Evolutionary conservation across 2,329 filamentous ascomycete species (phyloP).

Genomic region (Colletotrichum orbiculare): DNA sequence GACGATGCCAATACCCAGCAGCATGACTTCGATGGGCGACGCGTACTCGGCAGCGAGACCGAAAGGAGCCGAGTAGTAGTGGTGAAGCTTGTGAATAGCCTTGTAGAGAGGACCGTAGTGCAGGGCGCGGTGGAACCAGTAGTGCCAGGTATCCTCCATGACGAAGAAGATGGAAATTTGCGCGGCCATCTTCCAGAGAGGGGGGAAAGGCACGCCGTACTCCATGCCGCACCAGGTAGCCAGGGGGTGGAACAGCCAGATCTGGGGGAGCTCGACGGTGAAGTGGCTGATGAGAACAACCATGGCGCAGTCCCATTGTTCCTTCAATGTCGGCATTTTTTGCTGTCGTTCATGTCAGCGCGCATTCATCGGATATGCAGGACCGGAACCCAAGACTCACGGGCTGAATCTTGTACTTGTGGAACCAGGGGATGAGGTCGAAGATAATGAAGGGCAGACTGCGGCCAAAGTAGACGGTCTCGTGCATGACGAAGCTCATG

Average conservation of each 20-base stretch:
- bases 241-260: conserved; percentile 98
- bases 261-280: conserved; percentile 97
- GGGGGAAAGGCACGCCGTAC: conserved; percentile 90
- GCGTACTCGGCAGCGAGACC: conserved; percentile 97
- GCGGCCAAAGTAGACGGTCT: conserved; percentile 93
- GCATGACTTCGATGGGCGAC: conserved; percentile 96
- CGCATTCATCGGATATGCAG: not conserved
- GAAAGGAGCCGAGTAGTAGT: conserved; percentile 98
- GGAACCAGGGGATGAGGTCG: conserved; percentile 87
- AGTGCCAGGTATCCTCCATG: conserved; percentile 97
- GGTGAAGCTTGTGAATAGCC: conserved; percentile 97
- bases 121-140: conserved; percentile 92
- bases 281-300: conserved; percentile 96
- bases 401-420: conserved; percentile 93
- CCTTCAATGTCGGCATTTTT: conserved; percentile 91
- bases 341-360: conserved; percentile 48
- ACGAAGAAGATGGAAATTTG: conserved; percentile 96
- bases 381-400: conserved; percentile 58
- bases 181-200: conserved; percentile 84
- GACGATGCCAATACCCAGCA: conserved; percentile 89
- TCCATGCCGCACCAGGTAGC: conserved; percentile 91
- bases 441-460: conserved; percentile 92
- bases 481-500: conserved; percentile 97
- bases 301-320: conserved; percentile 94
- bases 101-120: conserved; percentile 97